phyloP scores from a whole-genome alignment of 2,329 filamentous ascomycete genomes.

The Didymella sp. region DNA sequence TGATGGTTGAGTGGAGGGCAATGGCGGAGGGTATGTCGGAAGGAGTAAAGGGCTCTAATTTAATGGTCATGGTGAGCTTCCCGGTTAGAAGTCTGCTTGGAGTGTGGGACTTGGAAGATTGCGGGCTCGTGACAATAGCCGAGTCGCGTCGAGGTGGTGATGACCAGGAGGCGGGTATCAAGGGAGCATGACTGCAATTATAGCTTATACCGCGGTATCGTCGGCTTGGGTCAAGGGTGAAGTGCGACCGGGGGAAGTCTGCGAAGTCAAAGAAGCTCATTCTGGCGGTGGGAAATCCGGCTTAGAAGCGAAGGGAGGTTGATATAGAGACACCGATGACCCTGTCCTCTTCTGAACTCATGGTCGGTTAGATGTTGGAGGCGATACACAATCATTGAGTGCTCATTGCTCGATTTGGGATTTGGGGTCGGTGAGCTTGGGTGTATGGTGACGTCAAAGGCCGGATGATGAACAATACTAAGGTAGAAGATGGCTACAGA shows the following conservation, averaged over 20 bases:
- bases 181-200: constrained; percentile 5
- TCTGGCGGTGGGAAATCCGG: neutral
- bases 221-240: constrained; percentile 3
- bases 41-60: neutral
- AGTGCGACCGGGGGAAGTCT: constrained; percentile 2
- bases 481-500: neutral
- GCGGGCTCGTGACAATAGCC: neutral
- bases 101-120: neutral
- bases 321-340: neutral
- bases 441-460: neutral
- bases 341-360: neutral
- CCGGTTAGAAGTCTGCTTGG: neutral
- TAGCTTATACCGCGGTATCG: constrained; percentile 8
- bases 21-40: neutral
- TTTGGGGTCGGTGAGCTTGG: neutral
- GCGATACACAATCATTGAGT: neutral
- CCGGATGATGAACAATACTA: constrained; percentile 11
- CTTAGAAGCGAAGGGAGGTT: neutral
- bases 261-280: constrained; percentile 12
- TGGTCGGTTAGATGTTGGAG: neutral
- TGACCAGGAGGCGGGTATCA: neutral
- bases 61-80: neutral
- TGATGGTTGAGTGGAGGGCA: neutral
- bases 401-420: neutral
- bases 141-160: constrained; percentile 7